Evolutionary conservation across 768 basidiomycete species (phyloP), one percentile per base, ranked within the genome.

Genomic region (Lanmaoa rubissima): DNA sequence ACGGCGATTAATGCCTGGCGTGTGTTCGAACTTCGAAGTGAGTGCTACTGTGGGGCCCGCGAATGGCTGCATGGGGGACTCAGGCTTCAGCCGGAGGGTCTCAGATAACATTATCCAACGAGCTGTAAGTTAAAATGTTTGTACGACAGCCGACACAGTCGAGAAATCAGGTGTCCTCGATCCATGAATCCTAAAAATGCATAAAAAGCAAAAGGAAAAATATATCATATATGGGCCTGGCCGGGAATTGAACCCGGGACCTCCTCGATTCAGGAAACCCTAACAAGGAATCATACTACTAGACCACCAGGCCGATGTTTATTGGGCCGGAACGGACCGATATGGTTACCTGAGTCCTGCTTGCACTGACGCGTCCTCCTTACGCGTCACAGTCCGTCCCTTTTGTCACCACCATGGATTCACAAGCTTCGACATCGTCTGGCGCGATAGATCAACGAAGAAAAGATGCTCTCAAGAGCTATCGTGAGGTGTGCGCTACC

Each of bases 401-500:
- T 53, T 44, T 54, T n/a, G 35, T 57, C 45, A 61, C 48, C 40
- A 58, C 58, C 48, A 70, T 70, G 69, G 68, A 72, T 34, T 47
- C 61, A 61, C 68, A 68, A 28, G 64, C 66, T 46, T 70, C 85
- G 48, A 79, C 84, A 59, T 86, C 86, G 10, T 77, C 86, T 16
- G 78, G 77, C 39, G 65, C 71, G 24, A 82, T 92, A 62, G 91
- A 93, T 58, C 82, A 87, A 63, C 83, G 88, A 54, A 81, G 85
- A 67, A 77, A 79, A 59, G 86, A 88, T 75, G 88, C 89, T 12
- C 79, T 93, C 13, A 90, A 85, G 63, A 80, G 76, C 36, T 93
- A 93, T 67, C 80, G 92, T 57, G 88, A 89, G 57, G 91, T 90
- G 61, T 26, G 74, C 64, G 6, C 19, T 32, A 26, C n/a, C 19